A percentile compares a stretch with the other conserved stretches of the same genome.
Conservation (phyloP, 2,329 filamentous ascomycete species). For the Trichoderma arundinaceum region DNA sequence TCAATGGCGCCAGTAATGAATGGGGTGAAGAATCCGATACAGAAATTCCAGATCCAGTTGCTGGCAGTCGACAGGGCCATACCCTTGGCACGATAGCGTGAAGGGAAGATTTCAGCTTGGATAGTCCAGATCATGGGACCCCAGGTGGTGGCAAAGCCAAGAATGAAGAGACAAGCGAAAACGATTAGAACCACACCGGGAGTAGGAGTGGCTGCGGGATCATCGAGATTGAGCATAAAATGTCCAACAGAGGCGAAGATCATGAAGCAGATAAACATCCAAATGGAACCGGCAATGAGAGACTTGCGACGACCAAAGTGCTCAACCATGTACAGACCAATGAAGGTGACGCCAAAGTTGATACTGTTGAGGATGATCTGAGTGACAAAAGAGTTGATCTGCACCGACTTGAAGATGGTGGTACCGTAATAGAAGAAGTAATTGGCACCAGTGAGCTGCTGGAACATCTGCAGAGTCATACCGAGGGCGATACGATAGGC, state of each 20-base stretch:
- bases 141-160: constrained; percentile 71
- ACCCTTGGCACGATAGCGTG: constrained; percentile 63
- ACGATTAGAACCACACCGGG: constrained; percentile 67
- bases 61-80: constrained; percentile 66
- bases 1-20: constrained; percentile 76
- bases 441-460: constrained; percentile 72
- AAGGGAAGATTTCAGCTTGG: constrained; percentile 68
- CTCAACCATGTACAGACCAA: constrained; percentile 73
- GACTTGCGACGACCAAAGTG: constrained; percentile 68
- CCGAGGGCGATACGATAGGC: constrained; percentile 66
- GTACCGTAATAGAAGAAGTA: constrained; percentile 71
- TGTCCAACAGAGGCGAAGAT: constrained; percentile 61
- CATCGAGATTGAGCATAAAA: constrained; percentile 50
- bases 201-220: constrained; percentile 44
- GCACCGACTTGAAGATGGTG: constrained; percentile 54
- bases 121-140: constrained; percentile 69
- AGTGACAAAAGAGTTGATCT: constrained; percentile 66
- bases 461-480: constrained; percentile 66
- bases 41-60: constrained; percentile 77
- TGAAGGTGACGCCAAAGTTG: constrained; percentile 70
- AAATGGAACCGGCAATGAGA: constrained; percentile 65
- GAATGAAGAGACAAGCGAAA: constrained; percentile 67
- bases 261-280: constrained; percentile 67
- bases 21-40: constrained; percentile 77
- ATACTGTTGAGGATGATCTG: constrained; percentile 71